phyloP scores from a whole-genome alignment of 2,329 filamentous ascomycete genomes.

The Colletotrichum salicis region DNA sequence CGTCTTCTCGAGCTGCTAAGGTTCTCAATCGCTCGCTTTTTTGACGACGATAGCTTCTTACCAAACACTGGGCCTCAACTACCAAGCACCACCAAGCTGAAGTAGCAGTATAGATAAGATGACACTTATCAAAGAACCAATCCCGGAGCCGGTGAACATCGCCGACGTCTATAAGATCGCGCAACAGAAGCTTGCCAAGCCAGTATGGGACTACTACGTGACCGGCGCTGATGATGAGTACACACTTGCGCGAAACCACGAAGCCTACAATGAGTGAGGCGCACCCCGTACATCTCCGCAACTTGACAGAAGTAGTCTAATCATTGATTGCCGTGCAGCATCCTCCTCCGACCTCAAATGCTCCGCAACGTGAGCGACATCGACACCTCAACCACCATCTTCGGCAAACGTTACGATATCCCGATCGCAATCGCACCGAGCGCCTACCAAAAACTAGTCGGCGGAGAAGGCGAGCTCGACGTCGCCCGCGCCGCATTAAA shows the following conservation, averaged over 20 bases:
- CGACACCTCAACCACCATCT: constrained; percentile 35
- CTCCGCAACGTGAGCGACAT: constrained; percentile 37
- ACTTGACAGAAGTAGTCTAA: background rate
- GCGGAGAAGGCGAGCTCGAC: constrained; percentile 43
- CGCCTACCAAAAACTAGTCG: constrained; percentile 43
- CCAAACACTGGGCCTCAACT: background rate
- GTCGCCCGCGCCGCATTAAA: constrained; percentile 40
- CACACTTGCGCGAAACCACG: constrained; percentile 36
- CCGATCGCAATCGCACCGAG: constrained; percentile 46
- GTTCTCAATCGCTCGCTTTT: background rate
- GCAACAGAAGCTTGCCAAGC: constrained; percentile 25
- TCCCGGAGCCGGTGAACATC: constrained; percentile 33
- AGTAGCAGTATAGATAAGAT: background rate
- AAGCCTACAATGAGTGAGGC: constrained; percentile 35
- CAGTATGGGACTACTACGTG: constrained; percentile 39
- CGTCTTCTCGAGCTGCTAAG: background rate
- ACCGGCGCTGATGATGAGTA: constrained; percentile 40
- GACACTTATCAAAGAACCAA: background rate
- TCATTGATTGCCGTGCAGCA: background rate
- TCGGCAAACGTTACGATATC: constrained; percentile 36
- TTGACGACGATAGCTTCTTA: background rate
- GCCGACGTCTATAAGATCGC: constrained; percentile 27
- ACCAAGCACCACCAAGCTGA: background rate
- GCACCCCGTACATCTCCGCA: background rate
- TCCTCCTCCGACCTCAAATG: constrained; percentile 32